Percentiles rank a stretch among this genome's conserved stretches.
phyloP scores from a whole-genome alignment of 2,329 filamentous ascomycete species.

The Fusarium setosum region DNA sequence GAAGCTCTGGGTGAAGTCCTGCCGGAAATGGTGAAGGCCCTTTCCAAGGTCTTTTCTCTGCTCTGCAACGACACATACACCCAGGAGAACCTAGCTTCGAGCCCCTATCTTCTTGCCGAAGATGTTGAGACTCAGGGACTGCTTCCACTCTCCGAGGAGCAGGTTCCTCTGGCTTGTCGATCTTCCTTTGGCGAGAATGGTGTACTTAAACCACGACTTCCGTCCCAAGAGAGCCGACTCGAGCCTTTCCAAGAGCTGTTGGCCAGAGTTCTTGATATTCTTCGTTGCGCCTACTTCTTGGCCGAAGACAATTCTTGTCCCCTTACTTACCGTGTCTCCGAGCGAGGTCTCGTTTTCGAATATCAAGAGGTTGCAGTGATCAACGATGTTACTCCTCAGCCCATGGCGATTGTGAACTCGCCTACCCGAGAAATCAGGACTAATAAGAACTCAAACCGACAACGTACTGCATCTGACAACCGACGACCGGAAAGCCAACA shows the following conservation, averaged over 20 bases:
- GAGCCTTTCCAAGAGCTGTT: constrained; percentile 51
- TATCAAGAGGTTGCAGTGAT: constrained; percentile 37
- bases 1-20: constrained; percentile 58
- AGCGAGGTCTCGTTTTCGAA: constrained; percentile 48
- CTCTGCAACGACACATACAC: constrained; percentile 58
- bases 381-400: constrained; percentile 7
- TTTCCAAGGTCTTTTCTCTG: constrained; percentile 60
- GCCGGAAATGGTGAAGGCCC: constrained; percentile 58
- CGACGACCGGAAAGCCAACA: constrained; percentile 15
- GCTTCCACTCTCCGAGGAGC: constrained; percentile 52
- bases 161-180: constrained; percentile 54
- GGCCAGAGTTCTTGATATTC: constrained; percentile 60
- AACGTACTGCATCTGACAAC: constrained; percentile 18
- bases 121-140: constrained; percentile 61
- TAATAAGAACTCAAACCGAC: constrained; percentile 15
- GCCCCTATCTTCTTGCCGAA: constrained; percentile 63
- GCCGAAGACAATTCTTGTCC: constrained; percentile 55
- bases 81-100: constrained; percentile 50
- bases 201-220: constrained; percentile 54
- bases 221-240: constrained; percentile 46
- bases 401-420: constrained; percentile 31
- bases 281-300: constrained; percentile 61
- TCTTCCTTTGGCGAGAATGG: constrained; percentile 50
- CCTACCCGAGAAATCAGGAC: constrained; percentile 11
- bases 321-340: constrained; percentile 45